Evolutionary conservation across 2,329 filamentous ascomycete species (phyloP).

Genomic region (Aspergillus fructus): DNA sequence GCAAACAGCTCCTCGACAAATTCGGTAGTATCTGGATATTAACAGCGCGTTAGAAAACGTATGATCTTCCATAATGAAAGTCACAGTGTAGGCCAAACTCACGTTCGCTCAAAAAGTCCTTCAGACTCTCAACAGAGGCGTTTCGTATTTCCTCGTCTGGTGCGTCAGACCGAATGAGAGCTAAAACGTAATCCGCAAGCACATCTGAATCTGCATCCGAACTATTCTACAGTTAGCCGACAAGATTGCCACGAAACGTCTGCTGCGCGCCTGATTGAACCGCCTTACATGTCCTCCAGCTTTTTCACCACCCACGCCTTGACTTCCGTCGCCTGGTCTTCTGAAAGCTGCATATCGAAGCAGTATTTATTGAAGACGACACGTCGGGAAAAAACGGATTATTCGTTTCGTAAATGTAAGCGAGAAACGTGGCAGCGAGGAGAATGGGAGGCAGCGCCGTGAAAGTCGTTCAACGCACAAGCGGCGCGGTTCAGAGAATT

Average conservation of each 20-base stretch:
- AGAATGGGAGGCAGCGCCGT: background rate
- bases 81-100: constrained; percentile 18
- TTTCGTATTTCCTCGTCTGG: constrained; percentile 53
- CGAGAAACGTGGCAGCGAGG: background rate
- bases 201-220: constrained; percentile 63
- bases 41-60: constrained; percentile 13
- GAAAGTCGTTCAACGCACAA: background rate
- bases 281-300: constrained; percentile 56
- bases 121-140: constrained; percentile 55
- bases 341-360: constrained; percentile 53
- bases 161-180: constrained; percentile 57
- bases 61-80: background rate
- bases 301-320: constrained; percentile 60
- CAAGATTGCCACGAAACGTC: background rate
- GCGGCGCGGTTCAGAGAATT: background rate
- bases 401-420: background rate
- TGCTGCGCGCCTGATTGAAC: constrained; percentile 5
- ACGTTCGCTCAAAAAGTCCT: constrained; percentile 60
- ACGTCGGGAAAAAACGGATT: background rate
- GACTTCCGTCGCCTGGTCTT: constrained; percentile 52
- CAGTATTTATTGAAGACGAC: background rate
- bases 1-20: constrained; percentile 59
- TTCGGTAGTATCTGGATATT: constrained; percentile 44
- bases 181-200: constrained; percentile 62
- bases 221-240: constrained; percentile 31